A percentile compares a stretch with the other conserved stretches of the same genome.
These are phyloP conservation scores for Flaveria ramosissima DNA, from an alignment of 129 eudicot genomes.

Conservation along the genomic window DNA sequence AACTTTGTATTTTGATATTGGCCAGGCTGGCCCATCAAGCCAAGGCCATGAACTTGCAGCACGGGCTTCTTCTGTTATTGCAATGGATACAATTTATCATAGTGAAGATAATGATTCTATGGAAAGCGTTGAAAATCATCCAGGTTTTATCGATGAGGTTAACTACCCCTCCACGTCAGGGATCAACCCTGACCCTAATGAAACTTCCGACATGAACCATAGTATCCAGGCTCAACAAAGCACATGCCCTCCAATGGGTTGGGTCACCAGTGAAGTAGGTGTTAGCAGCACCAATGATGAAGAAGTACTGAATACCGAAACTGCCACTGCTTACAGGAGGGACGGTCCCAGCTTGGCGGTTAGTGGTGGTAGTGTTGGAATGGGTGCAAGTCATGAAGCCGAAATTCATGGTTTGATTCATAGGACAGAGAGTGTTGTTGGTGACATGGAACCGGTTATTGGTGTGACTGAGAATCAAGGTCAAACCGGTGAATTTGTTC, in stretches of 20 bases:
- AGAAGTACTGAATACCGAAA: constrained; percentile 72
- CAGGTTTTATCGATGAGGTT: constrained; percentile 68
- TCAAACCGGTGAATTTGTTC: constrained; percentile 79
- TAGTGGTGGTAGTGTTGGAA: constrained; percentile 92
- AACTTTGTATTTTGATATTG: constrained; percentile 59
- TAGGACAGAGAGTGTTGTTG: constrained; percentile 72
- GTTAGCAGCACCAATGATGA: constrained; percentile 86
- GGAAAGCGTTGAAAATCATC: constrained; percentile 95
- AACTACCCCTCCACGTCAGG: constrained; percentile 50
- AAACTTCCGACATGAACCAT: constrained; percentile 73
- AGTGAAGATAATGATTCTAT: constrained; percentile 67
- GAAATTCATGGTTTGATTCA: constrained; percentile 86
- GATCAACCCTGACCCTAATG: constrained; percentile 52
- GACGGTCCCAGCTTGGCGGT: constrained; percentile 76
- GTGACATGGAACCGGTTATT: constrained; percentile 78
- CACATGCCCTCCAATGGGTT: constrained; percentile 57
- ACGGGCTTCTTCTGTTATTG: constrained; percentile 84
- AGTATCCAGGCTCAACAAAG: constrained; percentile 85
- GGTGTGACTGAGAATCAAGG: constrained; percentile 88
- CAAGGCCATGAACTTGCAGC: constrained; percentile 62
- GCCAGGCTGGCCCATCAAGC: constrained; percentile 42
- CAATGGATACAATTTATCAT: constrained; percentile 71
- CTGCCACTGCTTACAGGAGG: constrained; percentile 57
- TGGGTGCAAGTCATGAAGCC: constrained; percentile 98
- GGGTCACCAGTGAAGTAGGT: constrained; percentile 69